A percentile compares a stretch with the other conserved stretches of the same genome.
These are phyloP conservation scores for Nicotiana tabacum DNA, from an alignment of 257 asterid genomes.

Conservation along the genomic window DNA sequence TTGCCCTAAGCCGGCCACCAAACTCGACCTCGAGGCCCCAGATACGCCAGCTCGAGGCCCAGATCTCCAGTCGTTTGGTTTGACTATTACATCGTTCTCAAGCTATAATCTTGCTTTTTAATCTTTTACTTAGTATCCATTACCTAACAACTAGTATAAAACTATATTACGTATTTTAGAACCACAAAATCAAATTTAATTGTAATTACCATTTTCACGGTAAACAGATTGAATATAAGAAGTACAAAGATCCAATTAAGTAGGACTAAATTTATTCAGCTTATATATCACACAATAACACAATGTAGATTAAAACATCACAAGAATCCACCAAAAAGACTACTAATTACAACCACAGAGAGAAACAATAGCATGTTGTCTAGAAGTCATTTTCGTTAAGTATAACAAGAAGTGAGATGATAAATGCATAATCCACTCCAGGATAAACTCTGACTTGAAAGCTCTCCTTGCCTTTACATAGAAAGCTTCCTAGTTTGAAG, in stretches of 20 bases:
- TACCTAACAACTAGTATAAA: no score
- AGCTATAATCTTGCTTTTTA: no score
- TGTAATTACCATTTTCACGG: no score
- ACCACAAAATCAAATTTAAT: no score
- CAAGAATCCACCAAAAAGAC: background rate
- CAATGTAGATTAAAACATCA: background rate
- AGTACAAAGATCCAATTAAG: background rate
- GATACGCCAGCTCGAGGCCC: no score
- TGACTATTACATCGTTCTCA: no score
- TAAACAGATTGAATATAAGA: no score
- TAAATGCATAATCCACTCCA: conserved; percentile 32
- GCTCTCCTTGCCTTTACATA: conserved; percentile 17
- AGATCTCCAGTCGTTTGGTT: no score
- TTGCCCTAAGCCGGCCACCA: no score
- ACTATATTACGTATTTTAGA: no score
- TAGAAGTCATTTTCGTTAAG: conserved; percentile 26
- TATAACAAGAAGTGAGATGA: conserved; percentile 32
- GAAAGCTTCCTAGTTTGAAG: conserved; percentile 25
- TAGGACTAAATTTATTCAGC: background rate
- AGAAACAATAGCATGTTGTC: background rate
- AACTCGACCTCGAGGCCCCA: no score
- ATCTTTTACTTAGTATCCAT: no score
- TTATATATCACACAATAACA: background rate
- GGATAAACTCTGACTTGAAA: conserved; percentile 46
- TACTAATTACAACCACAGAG: background rate